These are phyloP conservation scores for Globisporangium sylvaticum DNA, from an alignment of 352 stramenopile genomes.

Conservation along the genomic window DNA sequence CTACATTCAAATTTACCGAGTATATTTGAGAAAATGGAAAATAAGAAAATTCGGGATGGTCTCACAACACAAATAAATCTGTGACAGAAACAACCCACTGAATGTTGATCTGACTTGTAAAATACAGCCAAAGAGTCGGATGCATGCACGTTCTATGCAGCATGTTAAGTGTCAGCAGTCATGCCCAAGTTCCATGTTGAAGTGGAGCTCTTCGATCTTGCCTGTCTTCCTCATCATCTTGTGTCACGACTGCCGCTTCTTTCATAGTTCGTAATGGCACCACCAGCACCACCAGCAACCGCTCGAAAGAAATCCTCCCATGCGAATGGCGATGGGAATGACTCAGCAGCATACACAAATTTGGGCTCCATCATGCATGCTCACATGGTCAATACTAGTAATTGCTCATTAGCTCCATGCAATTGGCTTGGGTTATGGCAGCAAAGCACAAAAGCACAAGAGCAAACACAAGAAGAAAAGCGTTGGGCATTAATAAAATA, in stretches of 20 bases:
- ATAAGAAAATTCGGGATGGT: background rate
- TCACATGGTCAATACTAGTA: background rate
- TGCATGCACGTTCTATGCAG: background rate
- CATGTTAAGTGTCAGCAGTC: background rate
- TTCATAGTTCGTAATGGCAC: background rate
- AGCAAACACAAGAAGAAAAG: no score
- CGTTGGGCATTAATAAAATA: slow-evolving; percentile 2
- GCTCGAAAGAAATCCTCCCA: slow-evolving; percentile 3
- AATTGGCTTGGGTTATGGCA: no score
- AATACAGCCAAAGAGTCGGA: background rate
- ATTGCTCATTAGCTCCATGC: background rate
- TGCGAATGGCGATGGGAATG: background rate
- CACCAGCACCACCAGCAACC: background rate
- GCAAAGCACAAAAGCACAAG: no score
- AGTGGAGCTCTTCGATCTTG: background rate
- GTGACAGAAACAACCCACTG: background rate
- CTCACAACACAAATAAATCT: background rate
- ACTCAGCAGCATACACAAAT: background rate
- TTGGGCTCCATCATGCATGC: background rate
- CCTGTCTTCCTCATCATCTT: background rate
- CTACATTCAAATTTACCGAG: background rate
- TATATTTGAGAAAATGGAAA: background rate
- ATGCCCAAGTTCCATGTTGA: background rate
- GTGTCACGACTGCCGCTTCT: background rate
- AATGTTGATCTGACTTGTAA: background rate